Evolutionary conservation across 305 asterid species (phyloP), one percentile per base, ranked within the genome.

Genomic region (Rubia tinctorum): DNA sequence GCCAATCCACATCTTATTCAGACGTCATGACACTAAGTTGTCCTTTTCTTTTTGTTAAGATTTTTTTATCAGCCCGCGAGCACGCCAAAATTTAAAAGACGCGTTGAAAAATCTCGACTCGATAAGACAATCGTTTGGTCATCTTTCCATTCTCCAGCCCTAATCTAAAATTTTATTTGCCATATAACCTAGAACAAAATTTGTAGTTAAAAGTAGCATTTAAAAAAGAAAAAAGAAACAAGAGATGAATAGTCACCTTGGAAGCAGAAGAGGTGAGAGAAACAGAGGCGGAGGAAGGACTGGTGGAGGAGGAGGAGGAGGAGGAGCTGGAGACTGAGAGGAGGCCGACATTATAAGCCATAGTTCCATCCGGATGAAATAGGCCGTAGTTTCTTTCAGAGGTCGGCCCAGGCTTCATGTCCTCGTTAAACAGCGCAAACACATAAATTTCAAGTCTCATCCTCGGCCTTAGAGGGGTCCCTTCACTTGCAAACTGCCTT

Each of bases 391-490:
- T 89, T 73, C 98, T 84, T 82, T 93, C 98, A 0, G 98, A 93
- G 17, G 92, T 86, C 43, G 95, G 96, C 65, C 98, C 98, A 53
- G 97, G 93, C 75, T 93, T 93, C 91, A 86, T 84, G 7, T 93
- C 95, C 79, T 93, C 98, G 22, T 93, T 93, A 22, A 91, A 93
- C 83, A 93, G 68, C n/a, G 97, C 98, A 67, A 93, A 93, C 25
- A 93, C 85, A 77, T 93, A 89, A 61, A 84, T 78, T n/a, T 93
- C 97, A 66, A 93, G 45, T 22, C 85, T 81, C 67, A 25, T 66
- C 0, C 71, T 81, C 0, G 97, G 96, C 85, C 95, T 80, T 75
- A 88, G 39, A 5, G 98, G 98, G 4, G 97, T 91, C 64, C 98
- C 97, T 73, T 93, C 92, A 37, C 77, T 77, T 64, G 37, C 66